Conservation (phyloP, 441 rosid species). For the Breynia disticha region DNA sequence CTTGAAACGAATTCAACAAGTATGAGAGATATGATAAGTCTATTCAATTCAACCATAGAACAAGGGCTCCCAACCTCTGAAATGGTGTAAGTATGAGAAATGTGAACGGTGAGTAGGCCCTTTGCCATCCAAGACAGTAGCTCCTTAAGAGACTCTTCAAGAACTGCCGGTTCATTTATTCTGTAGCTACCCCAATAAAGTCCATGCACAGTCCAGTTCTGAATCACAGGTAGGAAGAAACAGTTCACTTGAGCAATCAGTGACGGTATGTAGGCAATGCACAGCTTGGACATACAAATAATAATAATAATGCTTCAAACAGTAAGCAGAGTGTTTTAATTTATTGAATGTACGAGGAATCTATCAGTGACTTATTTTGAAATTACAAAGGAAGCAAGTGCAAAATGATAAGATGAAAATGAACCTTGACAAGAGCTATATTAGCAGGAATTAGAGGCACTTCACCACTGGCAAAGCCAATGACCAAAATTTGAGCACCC, state of each 20-base stretch:
- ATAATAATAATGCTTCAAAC: no score
- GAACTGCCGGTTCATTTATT: conserved; percentile 49
- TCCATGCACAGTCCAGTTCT: conserved; percentile 98
- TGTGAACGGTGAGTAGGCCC: conserved; percentile 57
- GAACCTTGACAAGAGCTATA: conserved; percentile 83
- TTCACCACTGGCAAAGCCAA: conserved; percentile 91
- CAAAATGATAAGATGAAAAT: no score
- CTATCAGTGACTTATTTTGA: no score
- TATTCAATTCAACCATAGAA: no score
- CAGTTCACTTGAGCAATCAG: neutral
- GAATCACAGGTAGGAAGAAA: conserved; percentile 7
- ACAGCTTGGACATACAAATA: no score
- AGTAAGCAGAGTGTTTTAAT: no score
- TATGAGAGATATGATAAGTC: no score
- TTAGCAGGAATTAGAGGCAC: conserved; percentile 75
- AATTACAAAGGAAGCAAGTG: neutral
- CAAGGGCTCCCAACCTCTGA: conserved; percentile 46
- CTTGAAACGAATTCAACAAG: no score
- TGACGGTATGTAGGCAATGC: no score
- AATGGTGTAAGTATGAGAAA: conserved; percentile 59
- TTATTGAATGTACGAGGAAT: no score
- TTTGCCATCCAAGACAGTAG: conserved; percentile 69
- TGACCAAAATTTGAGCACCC: conserved; percentile 89
- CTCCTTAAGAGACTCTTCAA: conserved; percentile 62
- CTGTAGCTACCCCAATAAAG: conserved; percentile 91